A percentile compares a stretch with the other conserved stretches of the same genome.
Evolutionary conservation across 2,329 filamentous ascomycete species (phyloP).

Genomic region (Trichophyton mentagrophytes): DNA sequence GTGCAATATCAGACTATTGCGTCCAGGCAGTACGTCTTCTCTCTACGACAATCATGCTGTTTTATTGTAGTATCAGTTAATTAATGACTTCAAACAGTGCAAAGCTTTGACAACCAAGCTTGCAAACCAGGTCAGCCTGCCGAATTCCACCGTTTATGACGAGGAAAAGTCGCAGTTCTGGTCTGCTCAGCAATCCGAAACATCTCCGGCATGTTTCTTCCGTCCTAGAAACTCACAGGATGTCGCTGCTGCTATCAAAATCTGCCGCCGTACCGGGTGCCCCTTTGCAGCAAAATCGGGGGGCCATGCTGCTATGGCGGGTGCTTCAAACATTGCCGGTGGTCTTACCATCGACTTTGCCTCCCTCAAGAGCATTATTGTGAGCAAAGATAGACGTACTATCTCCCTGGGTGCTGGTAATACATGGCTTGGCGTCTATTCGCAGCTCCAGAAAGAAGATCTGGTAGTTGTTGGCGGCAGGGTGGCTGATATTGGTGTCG

Average conservation of each 20-base stretch:
- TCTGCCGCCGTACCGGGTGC: slow-evolving; percentile 22
- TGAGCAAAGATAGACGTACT: background rate
- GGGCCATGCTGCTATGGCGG: slow-evolving; percentile 36
- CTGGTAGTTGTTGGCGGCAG: slow-evolving; percentile 26
- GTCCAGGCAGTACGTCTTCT: background rate
- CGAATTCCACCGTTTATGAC: background rate
- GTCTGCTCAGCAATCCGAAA: slow-evolving; percentile 26
- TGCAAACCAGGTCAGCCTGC: background rate
- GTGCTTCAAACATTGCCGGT: slow-evolving; percentile 34
- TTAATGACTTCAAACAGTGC: background rate
- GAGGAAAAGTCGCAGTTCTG: slow-evolving; percentile 13
- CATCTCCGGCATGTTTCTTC: slow-evolving; percentile 25
- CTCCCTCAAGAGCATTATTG: slow-evolving; percentile 19
- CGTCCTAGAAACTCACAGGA: slow-evolving; percentile 19
- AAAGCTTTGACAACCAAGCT: background rate
- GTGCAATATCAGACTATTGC: background rate
- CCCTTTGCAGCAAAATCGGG: slow-evolving; percentile 45
- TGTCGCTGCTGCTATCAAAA: slow-evolving; percentile 21
- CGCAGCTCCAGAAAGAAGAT: slow-evolving; percentile 20
- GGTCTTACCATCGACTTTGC: slow-evolving; percentile 26
- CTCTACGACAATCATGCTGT: too few species aligned
- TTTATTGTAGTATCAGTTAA: background rate
- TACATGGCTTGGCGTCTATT: slow-evolving; percentile 25
- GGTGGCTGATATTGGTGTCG: slow-evolving; percentile 18
- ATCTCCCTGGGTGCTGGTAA: slow-evolving; percentile 23